Evolutionary conservation across 768 basidiomycete genomes (phyloP).

Genomic region (Rhizopogon sp.): DNA sequence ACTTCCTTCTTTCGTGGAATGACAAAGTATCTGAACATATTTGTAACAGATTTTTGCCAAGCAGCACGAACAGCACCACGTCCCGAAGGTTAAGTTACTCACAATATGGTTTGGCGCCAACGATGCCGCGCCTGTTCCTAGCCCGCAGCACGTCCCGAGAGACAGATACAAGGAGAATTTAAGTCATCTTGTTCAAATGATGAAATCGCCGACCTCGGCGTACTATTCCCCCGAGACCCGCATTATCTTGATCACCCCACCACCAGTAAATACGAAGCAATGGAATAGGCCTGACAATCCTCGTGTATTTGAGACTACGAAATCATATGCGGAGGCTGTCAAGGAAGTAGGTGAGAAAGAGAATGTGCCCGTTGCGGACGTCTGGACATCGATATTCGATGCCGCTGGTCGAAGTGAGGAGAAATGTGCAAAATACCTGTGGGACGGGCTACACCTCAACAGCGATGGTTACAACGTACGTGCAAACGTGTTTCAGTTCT

Average conservation of each 20-base stretch:
- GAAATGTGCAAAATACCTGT: slow-evolving; percentile 45
- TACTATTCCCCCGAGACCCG: slow-evolving; percentile 68
- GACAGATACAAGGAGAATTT: slow-evolving; percentile 62
- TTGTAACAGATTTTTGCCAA: slow-evolving; percentile 52
- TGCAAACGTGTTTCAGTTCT: neutral
- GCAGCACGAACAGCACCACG: slow-evolving; percentile 37
- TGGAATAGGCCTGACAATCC: slow-evolving; percentile 28
- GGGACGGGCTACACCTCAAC: slow-evolving; percentile 81
- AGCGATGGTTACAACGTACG: slow-evolving; percentile 69
- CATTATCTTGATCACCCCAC: slow-evolving; percentile 80
- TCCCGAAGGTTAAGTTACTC: slow-evolving; percentile 65
- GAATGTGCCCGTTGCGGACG: slow-evolving; percentile 62
- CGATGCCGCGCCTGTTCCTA: slow-evolving; percentile 66
- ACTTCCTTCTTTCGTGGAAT: neutral
- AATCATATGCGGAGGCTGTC: slow-evolving; percentile 67
- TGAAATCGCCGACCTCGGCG: slow-evolving; percentile 56
- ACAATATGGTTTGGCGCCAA: slow-evolving; percentile 91
- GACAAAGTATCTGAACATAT: neutral
- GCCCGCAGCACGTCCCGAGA: slow-evolving; percentile 74
- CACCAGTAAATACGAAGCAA: slow-evolving; percentile 69
- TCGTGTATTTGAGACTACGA: slow-evolving; percentile 60
- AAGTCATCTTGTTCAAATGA: slow-evolving; percentile 51
- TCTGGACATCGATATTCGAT: slow-evolving; percentile 73
- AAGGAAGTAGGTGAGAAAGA: slow-evolving; percentile 51
- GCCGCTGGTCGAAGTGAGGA: slow-evolving; percentile 59